Conservation (phyloP, 2,329 filamentous ascomycete genomes). For the Colletotrichum lini region DNA sequence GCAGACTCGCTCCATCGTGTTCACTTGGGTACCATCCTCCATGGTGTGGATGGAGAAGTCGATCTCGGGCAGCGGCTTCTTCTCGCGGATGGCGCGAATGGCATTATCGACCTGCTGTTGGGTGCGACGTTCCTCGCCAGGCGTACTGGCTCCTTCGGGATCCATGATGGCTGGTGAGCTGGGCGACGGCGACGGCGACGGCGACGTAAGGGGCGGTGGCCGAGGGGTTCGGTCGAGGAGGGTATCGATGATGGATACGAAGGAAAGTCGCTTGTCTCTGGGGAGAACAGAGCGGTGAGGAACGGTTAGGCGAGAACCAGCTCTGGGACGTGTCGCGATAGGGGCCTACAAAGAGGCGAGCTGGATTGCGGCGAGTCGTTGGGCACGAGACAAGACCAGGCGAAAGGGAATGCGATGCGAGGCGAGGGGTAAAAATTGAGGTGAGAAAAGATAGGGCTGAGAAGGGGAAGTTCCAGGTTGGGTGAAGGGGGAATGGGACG, state of each 20-base stretch:
- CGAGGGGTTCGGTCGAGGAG: constrained; percentile 26
- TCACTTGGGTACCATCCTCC: constrained; percentile 97
- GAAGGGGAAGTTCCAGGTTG: constrained; percentile 38
- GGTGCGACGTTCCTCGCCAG: constrained; percentile 64
- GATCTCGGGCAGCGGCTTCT: constrained; percentile 96
- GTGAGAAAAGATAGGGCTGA: constrained; percentile 48
- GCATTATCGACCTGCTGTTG: constrained; percentile 85
- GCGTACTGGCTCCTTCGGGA: constrained; percentile 54
- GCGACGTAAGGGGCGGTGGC: constrained; percentile 19
- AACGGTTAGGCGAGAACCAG: constrained; percentile 32
- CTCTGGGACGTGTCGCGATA: constrained; percentile 38
- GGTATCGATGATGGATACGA: constrained; percentile 34
- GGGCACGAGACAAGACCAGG: constrained; percentile 37
- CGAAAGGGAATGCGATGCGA: constrained; percentile 34
- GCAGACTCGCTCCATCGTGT: constrained; percentile 94
- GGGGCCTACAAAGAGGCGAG: constrained; percentile 38
- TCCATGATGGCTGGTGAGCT: constrained; percentile 60
- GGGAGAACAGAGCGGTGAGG: constrained; percentile 40
- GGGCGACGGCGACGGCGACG: constrained; percentile 18
- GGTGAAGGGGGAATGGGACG: constrained; percentile 41
- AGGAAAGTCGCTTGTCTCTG: constrained; percentile 1
- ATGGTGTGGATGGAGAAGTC: constrained; percentile 99
- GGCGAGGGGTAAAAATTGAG: constrained; percentile 43
- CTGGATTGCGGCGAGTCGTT: constrained; percentile 38
- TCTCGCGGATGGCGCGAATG: constrained; percentile 91